Evolutionary conservation across 257 asterid species (phyloP).

Genomic region (Agastache rugosa): DNA sequence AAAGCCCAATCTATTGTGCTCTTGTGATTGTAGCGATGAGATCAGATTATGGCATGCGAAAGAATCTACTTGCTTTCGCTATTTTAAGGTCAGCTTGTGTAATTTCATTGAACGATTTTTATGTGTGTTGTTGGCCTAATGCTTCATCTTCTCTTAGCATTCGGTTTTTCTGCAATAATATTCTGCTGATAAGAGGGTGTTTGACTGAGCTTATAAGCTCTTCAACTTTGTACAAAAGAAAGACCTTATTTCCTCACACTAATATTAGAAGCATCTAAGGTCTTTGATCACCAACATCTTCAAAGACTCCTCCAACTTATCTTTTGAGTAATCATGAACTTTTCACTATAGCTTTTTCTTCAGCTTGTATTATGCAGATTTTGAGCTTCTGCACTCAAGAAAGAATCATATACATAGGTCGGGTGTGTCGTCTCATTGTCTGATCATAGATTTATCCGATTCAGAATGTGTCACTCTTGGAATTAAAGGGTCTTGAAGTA

Average conservation of each 20-base stretch:
- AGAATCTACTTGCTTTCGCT: constrained; percentile 33
- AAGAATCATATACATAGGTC: background rate
- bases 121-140: background rate
- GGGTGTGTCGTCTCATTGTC: background rate
- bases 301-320: background rate
- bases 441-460: background rate
- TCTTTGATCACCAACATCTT: background rate
- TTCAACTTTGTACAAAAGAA: background rate
- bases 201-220: background rate
- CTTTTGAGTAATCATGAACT: background rate
- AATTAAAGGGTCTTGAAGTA: background rate
- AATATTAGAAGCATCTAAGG: background rate
- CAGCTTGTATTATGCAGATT: background rate
- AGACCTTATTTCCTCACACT: background rate
- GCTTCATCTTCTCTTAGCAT: background rate
- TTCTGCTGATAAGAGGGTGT: background rate
- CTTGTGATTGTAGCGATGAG: constrained; percentile 49
- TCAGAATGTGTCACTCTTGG: background rate
- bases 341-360: background rate
- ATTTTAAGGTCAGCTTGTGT: constrained; percentile 45
- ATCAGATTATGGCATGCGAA: constrained; percentile 51
- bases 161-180: background rate
- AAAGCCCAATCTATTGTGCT: constrained; percentile 43
- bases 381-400: background rate
- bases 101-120: background rate